These are phyloP conservation scores for Pyrus bretschneideri DNA, from an alignment of 306 rosid species.

Conservation along the genomic window DNA sequence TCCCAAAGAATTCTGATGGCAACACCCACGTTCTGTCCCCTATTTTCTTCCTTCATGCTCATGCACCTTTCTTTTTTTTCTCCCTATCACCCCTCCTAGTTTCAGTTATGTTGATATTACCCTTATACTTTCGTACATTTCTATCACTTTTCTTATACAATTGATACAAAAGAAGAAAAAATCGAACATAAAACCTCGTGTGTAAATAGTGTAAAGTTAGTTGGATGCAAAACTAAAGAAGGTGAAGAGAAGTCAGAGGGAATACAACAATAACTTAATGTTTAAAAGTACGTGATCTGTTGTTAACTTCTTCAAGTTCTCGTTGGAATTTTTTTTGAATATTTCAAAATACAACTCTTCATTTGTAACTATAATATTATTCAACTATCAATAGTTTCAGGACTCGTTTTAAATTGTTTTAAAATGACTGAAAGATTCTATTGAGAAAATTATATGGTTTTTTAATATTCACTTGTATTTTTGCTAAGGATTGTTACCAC, in stretches of 20 bases:
- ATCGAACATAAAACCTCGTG: not conserved
- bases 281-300: not conserved
- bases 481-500: too few species aligned
- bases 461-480: too few species aligned
- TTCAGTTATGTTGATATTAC: not conserved
- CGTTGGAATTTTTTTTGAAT: too few species aligned
- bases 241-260: not conserved
- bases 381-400: too few species aligned
- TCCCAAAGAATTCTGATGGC: constrained; percentile 22
- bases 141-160: not conserved
- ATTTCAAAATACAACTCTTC: too few species aligned
- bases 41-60: not conserved
- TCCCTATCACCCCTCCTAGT: not conserved
- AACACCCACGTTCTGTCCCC: constrained; percentile 33
- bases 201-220: not conserved
- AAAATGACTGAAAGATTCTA: too few species aligned
- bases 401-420: too few species aligned
- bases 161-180: not conserved
- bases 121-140: not conserved
- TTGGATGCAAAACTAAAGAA: not conserved
- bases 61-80: not conserved
- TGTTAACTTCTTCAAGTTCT: not conserved
- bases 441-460: too few species aligned
- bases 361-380: too few species aligned
- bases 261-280: not conserved